Base-by-base conservation (phyloP, 139 green algal species). In the Tetraselmis chui region DNA sequence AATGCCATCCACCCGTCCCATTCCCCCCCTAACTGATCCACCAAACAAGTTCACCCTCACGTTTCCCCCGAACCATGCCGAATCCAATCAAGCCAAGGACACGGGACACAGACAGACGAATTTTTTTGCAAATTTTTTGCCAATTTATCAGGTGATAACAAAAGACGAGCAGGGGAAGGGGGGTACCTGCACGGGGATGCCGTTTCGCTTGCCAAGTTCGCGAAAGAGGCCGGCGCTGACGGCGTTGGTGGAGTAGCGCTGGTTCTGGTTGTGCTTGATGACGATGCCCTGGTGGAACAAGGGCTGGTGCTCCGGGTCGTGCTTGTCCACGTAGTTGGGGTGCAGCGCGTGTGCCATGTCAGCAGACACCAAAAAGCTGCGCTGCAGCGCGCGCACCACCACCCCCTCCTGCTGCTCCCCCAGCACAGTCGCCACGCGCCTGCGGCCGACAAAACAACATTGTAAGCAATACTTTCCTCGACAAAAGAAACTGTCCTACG, bases 271-370 rank as follows among this genome's bases (percentile, higher is more conserved):
- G 90, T 98, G 93, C 88, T 99, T 98, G 28, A 98, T 85, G 27
- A 99, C 92, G 18, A 97, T 67, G 45, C 45, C 45, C 18, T 88
- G 83, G 77, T 94, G 88, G 77, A 97, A 93, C 28, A 84, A 75
- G 29, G 94, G 94, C 76, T 88, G 83, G 80, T 95, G 91, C 29
- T 93, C 88, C 0, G 88, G 79, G 79, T 97, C 92, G 78, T 97
- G 92, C 86, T 91, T 91, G 59, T 88, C 83, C 25, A 80, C 29
- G 81, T 97, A 98, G 90, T 98, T 98, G 59, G 96, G 96, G 87
- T 99, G 96, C 82, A 98, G 85, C 18, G 91, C 94, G 84, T 99
- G 96, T 5, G 95, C 96, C 96, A 99, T 99, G 90, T 99, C 96
- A 32, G 95, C 93, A 1, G 89, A 95, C 58, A 89, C 86, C 23